Evolutionary conservation across 2,329 filamentous ascomycete genomes (phyloP).

Genomic region (Sarocladium oryzae): DNA sequence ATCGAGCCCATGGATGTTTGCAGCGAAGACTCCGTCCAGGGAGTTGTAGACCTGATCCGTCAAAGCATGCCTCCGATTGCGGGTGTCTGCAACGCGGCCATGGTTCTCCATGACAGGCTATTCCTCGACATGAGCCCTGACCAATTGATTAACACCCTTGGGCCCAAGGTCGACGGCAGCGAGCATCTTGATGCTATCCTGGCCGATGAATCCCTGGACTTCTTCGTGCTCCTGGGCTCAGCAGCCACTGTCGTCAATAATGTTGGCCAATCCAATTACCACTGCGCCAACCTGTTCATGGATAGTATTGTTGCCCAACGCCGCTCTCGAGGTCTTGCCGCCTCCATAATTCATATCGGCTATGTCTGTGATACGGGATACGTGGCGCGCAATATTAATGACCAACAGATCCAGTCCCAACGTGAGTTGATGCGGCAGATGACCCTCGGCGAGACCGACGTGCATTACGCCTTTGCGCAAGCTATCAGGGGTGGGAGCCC

Average conservation of each 20-base stretch:
- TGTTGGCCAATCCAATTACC: conserved; percentile 36
- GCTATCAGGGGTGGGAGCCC: conserved; percentile 17
- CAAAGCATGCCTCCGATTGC: conserved; percentile 25
- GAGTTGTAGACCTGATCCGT: conserved; percentile 15
- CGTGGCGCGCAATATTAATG: conserved; percentile 18
- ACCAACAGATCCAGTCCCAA: neutral
- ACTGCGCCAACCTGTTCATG: conserved; percentile 37
- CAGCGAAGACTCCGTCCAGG: conserved; percentile 11
- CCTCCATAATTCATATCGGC: conserved; percentile 30
- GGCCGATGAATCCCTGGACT: conserved; percentile 22
- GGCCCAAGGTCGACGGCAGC: conserved; percentile 28
- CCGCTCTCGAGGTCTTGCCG: conserved; percentile 28
- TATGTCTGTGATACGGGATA: conserved; percentile 33
- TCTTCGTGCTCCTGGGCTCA: conserved; percentile 29
- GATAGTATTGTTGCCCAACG: conserved; percentile 27
- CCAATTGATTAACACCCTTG: conserved; percentile 16
- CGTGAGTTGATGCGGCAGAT: conserved; percentile 2
- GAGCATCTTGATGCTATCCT: conserved; percentile 25
- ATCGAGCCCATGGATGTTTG: conserved; percentile 18
- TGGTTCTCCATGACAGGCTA: conserved; percentile 25
- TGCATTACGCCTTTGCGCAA: conserved; percentile 24
- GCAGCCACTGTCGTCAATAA: conserved; percentile 21
- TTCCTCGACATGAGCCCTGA: conserved; percentile 17
- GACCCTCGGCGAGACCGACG: conserved; percentile 21
- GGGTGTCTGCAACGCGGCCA: conserved; percentile 31